Evolutionary conservation across 345 rosid genomes (phyloP).

Genomic region (Pistacia vera): DNA sequence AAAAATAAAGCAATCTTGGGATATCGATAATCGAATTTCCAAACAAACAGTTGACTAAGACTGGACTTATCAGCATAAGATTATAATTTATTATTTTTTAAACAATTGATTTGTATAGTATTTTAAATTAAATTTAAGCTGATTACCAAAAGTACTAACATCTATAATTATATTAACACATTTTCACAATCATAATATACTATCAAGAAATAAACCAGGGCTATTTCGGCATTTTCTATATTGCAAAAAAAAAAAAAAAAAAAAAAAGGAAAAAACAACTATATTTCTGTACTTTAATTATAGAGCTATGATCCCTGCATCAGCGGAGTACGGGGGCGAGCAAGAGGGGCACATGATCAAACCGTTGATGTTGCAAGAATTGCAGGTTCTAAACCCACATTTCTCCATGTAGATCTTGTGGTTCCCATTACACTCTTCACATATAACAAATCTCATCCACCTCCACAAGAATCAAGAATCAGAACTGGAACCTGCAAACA

Average conservation of each 20-base stretch:
- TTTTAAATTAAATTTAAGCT: no score
- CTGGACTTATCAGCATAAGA: no score
- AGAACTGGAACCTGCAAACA: no score
- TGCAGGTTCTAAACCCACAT: slow-evolving; percentile 47
- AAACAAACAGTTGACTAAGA: no score
- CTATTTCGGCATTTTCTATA: background rate
- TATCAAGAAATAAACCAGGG: background rate
- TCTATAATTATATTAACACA: background rate
- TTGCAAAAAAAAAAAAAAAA: background rate
- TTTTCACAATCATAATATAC: background rate
- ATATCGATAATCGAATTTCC: no score
- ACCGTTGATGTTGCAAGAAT: slow-evolving; percentile 48
- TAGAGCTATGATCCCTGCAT: slow-evolving; percentile 7
- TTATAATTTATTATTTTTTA: no score
- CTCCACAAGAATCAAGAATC: background rate
- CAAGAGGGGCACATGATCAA: slow-evolving; percentile 47
- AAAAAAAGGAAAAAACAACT: background rate
- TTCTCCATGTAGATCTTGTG: slow-evolving; percentile 54
- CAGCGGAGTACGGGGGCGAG: slow-evolving; percentile 26
- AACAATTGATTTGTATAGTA: no score
- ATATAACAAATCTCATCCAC: slow-evolving; percentile 56
- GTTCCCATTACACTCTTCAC: slow-evolving; percentile 58
- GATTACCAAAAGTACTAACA: no score
- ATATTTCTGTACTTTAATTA: background rate
- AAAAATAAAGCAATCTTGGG: no score